Evolutionary conservation across 116 monocot genomes (phyloP).

Genomic region (Phalaenopsis hybrid): DNA sequence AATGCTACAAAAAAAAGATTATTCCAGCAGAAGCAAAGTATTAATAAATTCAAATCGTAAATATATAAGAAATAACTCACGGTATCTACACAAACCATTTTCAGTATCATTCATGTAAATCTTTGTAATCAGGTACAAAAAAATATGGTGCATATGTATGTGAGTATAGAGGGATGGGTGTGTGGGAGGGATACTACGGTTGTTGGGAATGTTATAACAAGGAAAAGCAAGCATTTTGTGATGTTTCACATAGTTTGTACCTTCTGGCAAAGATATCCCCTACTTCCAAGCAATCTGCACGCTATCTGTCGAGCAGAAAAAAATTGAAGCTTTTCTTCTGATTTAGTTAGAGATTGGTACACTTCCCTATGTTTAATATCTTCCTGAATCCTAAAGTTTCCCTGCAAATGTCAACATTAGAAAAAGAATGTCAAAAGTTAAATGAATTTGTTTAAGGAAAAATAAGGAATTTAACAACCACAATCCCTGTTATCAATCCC

Average conservation of each 20-base stretch:
- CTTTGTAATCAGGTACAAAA: background rate
- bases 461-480: background rate
- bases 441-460: background rate
- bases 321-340: slow-evolving; percentile 72
- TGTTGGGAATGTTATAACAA: background rate
- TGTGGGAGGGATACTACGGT: too few species aligned
- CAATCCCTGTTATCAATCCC: background rate
- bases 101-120: background rate
- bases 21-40: background rate
- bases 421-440: background rate
- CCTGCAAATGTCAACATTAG: slow-evolving; percentile 35
- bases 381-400: slow-evolving; percentile 54
- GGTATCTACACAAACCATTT: background rate
- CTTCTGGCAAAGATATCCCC: slow-evolving; percentile 89
- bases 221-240: background rate
- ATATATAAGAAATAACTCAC: background rate
- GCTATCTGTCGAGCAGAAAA: slow-evolving; percentile 82
- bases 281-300: slow-evolving; percentile 82
- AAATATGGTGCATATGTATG: background rate
- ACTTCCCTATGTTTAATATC: slow-evolving; percentile 71
- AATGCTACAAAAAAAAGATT: background rate
- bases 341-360: slow-evolving; percentile 48
- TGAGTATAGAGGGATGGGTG: background rate
- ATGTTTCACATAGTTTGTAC: slow-evolving; percentile 16
- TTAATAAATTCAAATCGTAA: background rate